Evolutionary conservation across 129 eudicot species (phyloP).

Genomic region (Arctium minus): DNA sequence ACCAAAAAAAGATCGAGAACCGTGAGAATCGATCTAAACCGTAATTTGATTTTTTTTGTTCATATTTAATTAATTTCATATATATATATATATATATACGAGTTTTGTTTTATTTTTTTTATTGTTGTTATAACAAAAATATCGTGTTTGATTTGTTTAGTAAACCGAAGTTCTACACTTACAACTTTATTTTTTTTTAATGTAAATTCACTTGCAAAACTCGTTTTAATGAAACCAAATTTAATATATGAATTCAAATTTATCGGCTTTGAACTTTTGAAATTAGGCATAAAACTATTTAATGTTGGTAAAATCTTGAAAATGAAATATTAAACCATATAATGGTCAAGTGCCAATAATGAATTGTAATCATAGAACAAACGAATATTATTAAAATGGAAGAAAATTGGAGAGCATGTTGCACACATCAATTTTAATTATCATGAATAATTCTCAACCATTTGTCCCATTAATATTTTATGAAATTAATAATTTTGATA

Average conservation of each 20-base stretch:
- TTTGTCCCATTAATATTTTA: not conserved
- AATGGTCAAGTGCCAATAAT: constrained; percentile 16
- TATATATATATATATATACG: too few relatives aligned
- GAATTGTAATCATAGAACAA: constrained; percentile 1
- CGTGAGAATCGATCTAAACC: too few relatives aligned
- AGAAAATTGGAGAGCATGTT: constrained; percentile 8
- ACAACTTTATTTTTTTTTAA: not conserved
- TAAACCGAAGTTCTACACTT: not conserved
- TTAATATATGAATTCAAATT: constrained; percentile 10
- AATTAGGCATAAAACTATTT: constrained; percentile 11
- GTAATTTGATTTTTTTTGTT: too few relatives aligned
- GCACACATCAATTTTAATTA: constrained; percentile 16
- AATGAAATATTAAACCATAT: constrained; percentile 3
- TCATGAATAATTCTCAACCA: not conserved
- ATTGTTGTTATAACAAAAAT: too few relatives aligned
- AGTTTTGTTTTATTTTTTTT: too few relatives aligned
- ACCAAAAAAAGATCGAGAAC: too few relatives aligned
- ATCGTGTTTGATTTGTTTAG: not conserved
- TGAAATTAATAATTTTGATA: not conserved
- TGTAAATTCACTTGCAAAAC: constrained; percentile 24
- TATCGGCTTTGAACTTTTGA: constrained; percentile 14
- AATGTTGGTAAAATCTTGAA: constrained; percentile 12
- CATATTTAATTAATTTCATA: too few relatives aligned
- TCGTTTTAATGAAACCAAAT: not conserved
- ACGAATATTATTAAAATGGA: not conserved